Conservation (phyloP, 495 filamentous ascomycete genomes). For the Podospora australis region DNA sequence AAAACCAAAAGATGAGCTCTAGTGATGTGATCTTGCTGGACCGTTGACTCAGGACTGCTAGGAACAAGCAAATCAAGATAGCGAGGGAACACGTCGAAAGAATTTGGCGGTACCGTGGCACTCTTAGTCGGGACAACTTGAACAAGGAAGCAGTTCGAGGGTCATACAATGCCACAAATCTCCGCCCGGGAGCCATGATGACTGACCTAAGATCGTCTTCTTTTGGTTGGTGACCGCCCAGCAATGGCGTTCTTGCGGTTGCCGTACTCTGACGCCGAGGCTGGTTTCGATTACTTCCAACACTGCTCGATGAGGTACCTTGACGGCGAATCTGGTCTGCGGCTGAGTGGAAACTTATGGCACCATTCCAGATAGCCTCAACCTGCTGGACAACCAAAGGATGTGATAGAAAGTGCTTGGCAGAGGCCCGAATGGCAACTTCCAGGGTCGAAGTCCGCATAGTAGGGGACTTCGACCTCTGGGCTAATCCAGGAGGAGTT, state of each 20-base stretch:
- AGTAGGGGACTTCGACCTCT: slow-evolving; percentile 39
- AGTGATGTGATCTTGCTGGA: slow-evolving; percentile 70
- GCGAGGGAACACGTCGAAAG: slow-evolving; percentile 79
- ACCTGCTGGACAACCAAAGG: slow-evolving; percentile 86
- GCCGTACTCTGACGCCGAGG: slow-evolving; percentile 29
- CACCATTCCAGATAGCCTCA: slow-evolving; percentile 92
- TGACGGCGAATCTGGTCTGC: slow-evolving; percentile 74
- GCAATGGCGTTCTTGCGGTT: slow-evolving; percentile 34
- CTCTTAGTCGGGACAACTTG: slow-evolving; percentile 81
- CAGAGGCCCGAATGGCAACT: slow-evolving; percentile 80
- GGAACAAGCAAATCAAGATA: slow-evolving; percentile 72
- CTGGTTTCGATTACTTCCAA: slow-evolving; percentile 13
- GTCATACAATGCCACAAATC: slow-evolving; percentile 83
- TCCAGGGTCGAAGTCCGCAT: slow-evolving; percentile 83
- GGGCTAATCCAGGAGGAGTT: slow-evolving; percentile 32
- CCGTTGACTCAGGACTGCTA: slow-evolving; percentile 64
- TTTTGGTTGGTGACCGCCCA: slow-evolving; percentile 36
- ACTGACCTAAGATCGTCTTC: slow-evolving; percentile 29
- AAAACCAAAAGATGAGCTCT: slow-evolving; percentile 90
- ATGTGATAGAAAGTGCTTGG: slow-evolving; percentile 85
- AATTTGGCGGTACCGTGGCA: slow-evolving; percentile 84
- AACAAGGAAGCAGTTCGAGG: slow-evolving; percentile 81
- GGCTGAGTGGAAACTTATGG: slow-evolving; percentile 82
- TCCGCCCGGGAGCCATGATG: slow-evolving; percentile 40
- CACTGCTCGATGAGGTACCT: slow-evolving; percentile 13